A percentile compares a stretch with the other conserved stretches of the same genome.
Evolutionary conservation across 2,329 filamentous ascomycete species (phyloP).

Genomic region (Clathrospora elynae): DNA sequence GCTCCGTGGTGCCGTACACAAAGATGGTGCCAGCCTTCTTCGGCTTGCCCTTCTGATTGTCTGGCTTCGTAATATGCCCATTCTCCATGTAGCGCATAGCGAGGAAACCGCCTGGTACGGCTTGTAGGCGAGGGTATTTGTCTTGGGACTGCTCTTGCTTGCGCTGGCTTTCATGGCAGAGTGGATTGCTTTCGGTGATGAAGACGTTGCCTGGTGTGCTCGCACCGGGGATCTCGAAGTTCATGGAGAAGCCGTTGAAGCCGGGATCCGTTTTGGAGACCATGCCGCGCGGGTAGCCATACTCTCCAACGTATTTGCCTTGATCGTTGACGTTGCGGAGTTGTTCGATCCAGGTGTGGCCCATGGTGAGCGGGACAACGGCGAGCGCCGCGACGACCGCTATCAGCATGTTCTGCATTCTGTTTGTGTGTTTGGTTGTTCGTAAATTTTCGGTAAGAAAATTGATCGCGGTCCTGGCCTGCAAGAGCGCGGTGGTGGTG

Average conservation of each 20-base stretch:
- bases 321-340: conserved; percentile 72
- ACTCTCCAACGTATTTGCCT: conserved; percentile 71
- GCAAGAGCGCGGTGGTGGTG: conserved; percentile 7
- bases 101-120: conserved; percentile 54
- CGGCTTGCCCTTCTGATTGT: conserved; percentile 50
- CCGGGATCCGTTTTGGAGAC: conserved; percentile 60
- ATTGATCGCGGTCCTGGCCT: conserved; percentile 8
- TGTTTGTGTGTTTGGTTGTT: conserved; percentile 8
- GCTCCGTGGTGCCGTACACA: conserved; percentile 56
- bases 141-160: conserved; percentile 58
- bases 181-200: conserved; percentile 58
- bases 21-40: conserved; percentile 53
- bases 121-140: conserved; percentile 66
- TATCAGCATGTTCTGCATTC: conserved; percentile 27
- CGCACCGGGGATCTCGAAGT: conserved; percentile 57
- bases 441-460: conserved; percentile 4
- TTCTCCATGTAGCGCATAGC: conserved; percentile 59
- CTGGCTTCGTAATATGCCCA: conserved; percentile 54
- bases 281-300: conserved; percentile 78
- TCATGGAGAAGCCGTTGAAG: conserved; percentile 65
- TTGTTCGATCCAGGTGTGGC: conserved; percentile 83
- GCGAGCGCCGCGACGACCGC: conserved; percentile 25
- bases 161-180: conserved; percentile 69
- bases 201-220: conserved; percentile 50
- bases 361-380: conserved; percentile 27